phyloP scores from a whole-genome alignment of 2,329 filamentous ascomycete genomes.

The Botrytis porri region DNA sequence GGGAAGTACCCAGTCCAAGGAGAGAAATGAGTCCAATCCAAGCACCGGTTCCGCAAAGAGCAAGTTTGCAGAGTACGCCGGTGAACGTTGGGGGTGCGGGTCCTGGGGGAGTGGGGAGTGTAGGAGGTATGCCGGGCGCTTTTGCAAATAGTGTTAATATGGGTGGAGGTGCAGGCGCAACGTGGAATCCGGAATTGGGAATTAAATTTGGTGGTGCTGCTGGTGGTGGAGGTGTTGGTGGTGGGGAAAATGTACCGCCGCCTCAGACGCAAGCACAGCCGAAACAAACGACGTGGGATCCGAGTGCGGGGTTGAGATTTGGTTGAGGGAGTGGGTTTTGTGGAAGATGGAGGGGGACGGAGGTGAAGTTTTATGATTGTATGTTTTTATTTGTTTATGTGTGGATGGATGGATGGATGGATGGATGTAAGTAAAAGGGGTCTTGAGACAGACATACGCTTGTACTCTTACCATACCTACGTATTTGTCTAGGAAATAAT shows the following conservation, averaged over 20 bases:
- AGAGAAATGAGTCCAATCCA: slow-evolving; percentile 12
- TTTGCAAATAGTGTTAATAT: background rate
- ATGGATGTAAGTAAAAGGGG: background rate
- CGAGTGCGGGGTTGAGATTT: slow-evolving; percentile 35
- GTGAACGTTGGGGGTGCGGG: slow-evolving; percentile 1
- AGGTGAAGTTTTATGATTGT: background rate
- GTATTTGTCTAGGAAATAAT: background rate
- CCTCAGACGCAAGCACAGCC: background rate
- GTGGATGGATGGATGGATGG: background rate
- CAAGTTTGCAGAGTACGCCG: slow-evolving; percentile 41
- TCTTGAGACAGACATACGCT: background rate
- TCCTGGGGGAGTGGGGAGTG: background rate
- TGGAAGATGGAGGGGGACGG: background rate
- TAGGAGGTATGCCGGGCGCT: background rate
- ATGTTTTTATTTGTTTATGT: too few relatives aligned
- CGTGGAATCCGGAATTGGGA: slow-evolving; percentile 79
- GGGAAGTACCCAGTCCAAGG: background rate
- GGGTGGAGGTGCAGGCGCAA: slow-evolving; percentile 34
- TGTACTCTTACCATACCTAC: background rate
- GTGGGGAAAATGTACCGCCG: background rate
- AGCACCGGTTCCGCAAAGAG: slow-evolving; percentile 18
- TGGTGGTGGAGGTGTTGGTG: slow-evolving; percentile 38
- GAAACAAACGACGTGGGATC: slow-evolving; percentile 33
- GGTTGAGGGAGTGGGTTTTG: slow-evolving; percentile 21
- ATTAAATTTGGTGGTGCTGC: slow-evolving; percentile 65